A percentile compares a stretch with the other conserved stretches of the same genome.
Conservation (phyloP, 2,329 filamentous ascomycete genomes). For the Passalora sequoiae region DNA sequence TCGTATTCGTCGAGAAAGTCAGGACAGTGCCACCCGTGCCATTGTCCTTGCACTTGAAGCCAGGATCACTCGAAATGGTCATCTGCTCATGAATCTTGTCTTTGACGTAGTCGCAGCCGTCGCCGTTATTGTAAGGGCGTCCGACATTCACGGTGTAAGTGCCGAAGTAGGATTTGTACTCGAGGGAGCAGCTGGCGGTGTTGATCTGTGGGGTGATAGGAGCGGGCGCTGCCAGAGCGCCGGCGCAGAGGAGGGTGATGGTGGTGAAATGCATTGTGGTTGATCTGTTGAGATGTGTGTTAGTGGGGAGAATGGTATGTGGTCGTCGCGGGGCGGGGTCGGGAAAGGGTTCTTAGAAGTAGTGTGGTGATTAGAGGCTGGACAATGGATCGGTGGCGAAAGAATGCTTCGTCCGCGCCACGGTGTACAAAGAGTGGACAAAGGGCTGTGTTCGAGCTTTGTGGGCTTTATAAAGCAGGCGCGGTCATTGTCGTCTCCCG, state of each 20-base stretch:
- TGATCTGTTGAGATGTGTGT: not conserved
- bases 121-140: slow-evolving; percentile 2
- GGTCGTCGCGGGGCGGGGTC: too few relatives aligned
- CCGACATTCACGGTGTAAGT: slow-evolving; percentile 6
- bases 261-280: not conserved
- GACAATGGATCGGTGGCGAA: too few relatives aligned
- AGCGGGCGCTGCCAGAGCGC: slow-evolving; percentile 7
- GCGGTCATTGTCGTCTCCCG: too few relatives aligned
- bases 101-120: slow-evolving; percentile 7
- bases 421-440: too few relatives aligned
- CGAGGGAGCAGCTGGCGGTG: not conserved
- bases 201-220: not conserved
- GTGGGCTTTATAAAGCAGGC: too few relatives aligned
- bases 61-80: not conserved
- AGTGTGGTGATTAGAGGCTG: too few relatives aligned
- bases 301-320: too few relatives aligned
- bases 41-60: slow-evolving; percentile 7
- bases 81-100: not conserved
- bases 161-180: too few relatives aligned
- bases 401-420: too few relatives aligned
- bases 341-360: too few relatives aligned
- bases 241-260: slow-evolving; percentile 5
- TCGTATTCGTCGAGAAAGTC: not conserved
- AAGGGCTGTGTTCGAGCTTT: too few relatives aligned
- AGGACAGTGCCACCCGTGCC: slow-evolving; percentile 4